Percentiles rank a stretch among this genome's conserved stretches.
phyloP scores from a whole-genome alignment of 768 basidiomycete species.

The Amanita polypyramis region DNA sequence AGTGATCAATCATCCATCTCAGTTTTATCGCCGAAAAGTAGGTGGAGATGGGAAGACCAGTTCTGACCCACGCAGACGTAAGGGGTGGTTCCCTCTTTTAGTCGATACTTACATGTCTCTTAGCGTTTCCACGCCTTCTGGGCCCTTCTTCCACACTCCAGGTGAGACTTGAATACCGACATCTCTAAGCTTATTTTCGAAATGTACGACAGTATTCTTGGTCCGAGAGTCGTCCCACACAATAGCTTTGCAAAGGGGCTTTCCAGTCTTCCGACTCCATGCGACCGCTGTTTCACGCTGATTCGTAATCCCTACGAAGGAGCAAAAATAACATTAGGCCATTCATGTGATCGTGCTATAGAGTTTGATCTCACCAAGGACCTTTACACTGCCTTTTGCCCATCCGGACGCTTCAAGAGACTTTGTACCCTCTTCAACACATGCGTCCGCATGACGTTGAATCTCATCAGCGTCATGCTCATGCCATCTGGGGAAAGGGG shows the following conservation, averaged over 20 bases:
- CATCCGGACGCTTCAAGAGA: constrained; percentile 69
- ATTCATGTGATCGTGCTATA: constrained; percentile 12
- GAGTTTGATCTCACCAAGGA: constrained; percentile 63
- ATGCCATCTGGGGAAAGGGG: constrained; percentile 61
- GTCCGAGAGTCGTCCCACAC: constrained; percentile 98
- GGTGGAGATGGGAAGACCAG: constrained; percentile 90
- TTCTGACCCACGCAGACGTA: constrained; percentile 32
- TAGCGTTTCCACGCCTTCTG: constrained; percentile 55
- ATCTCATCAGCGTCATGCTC: constrained; percentile 88
- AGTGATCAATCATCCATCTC: constrained; percentile 92
- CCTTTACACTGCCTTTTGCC: constrained; percentile 74
- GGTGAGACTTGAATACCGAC: constrained; percentile 63
- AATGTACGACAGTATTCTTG: constrained; percentile 74
- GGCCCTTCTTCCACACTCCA: constrained; percentile 60
- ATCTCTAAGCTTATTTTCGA: constrained; percentile 58
- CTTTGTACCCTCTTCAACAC: constrained; percentile 64
- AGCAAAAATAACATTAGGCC: constrained; percentile 8
- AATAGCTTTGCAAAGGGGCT: constrained; percentile 79
- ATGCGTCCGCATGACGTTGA: constrained; percentile 58
- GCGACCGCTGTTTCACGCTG: constrained; percentile 94
- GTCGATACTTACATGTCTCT: constrained; percentile 47
- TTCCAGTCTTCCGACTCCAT: constrained; percentile 87
- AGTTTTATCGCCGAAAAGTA: constrained; percentile 98
- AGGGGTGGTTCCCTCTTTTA: constrained; percentile 9
- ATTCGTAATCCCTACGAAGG: constrained; percentile 75